phyloP scores from a whole-genome alignment of 768 basidiomycete genomes.

The Porphyrellus cyaneotinctus region DNA sequence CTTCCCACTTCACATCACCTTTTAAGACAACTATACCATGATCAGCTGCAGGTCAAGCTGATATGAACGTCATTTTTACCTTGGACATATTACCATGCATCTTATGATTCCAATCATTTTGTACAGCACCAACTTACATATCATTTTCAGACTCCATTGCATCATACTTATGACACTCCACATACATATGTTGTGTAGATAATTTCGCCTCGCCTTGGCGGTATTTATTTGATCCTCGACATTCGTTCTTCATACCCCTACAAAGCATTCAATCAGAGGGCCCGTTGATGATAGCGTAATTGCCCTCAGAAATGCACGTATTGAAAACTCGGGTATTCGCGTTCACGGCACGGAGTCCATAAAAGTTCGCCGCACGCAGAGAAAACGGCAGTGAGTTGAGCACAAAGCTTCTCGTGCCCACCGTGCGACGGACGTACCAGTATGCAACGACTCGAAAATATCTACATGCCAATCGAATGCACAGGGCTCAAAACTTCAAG shows the following conservation, averaged over 20 bases:
- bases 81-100: background rate
- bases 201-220: background rate
- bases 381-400: no score
- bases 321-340: no score
- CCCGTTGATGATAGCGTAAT: no score
- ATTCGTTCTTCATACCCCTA: background rate
- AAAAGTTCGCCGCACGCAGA: no score
- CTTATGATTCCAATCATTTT: conserved; percentile 4
- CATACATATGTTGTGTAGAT: background rate
- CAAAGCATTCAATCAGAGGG: no score
- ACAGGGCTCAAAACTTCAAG: no score
- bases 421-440: no score
- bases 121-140: conserved; percentile 8
- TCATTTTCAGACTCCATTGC: background rate
- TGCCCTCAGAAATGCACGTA: no score
- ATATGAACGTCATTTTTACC: background rate
- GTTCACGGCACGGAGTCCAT: no score
- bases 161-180: background rate
- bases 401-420: no score
- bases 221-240: conserved; percentile 4
- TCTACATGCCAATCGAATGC: no score
- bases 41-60: conserved; percentile 19
- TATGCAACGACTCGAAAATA: no score
- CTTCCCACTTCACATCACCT: background rate
- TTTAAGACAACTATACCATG: background rate